Base-by-base conservation (phyloP, 1,284 basidiomycete species). In the Ceratobasidium papillatum region DNA sequence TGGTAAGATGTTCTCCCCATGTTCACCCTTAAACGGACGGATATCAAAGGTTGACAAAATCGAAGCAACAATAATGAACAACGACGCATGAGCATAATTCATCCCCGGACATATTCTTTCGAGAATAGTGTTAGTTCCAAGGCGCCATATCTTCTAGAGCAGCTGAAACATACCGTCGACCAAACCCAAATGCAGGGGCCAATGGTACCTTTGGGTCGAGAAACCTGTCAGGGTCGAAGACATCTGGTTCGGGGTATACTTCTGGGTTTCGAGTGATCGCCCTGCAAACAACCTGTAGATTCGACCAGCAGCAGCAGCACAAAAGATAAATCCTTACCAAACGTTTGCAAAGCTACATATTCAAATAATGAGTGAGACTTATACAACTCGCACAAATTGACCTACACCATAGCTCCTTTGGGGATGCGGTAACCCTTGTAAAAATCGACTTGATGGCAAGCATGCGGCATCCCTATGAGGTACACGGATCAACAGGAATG, bases 21-120 rank as follows among this genome's bases (percentile, higher is more conserved):
- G 22, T 11, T 52, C 66, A 45, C 77, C 78, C 36, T 59, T 72
- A 12, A 66, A 52, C 38, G 74, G 61, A 12, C 27, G 36, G 30
- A 81, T 77, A 36, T 78, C 69, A 71, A 81, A 80, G 17, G 78
- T 78, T 78, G 80, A 80, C 1, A 76, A 32, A 22, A 74, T 52
- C 5, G 71, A 65, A 0, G 63, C 54, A 27, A 71, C 61, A 3
- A 49, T 38, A 38, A 74, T 68, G 49, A 65, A 76, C 2, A 76
- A 30, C 1, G 75, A 61, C 2, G 64, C 52, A 19, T 74, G 22
- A 9, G 58, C 75, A 49, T 74, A 73, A 52, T 69, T 32, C n/a
- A 62, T 25, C 3, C 75, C 73, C 1, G 75, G 75, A 36, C 75
- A 76, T 22, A 56, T 36, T n/a, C 75, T 73, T 47, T 41, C 14